phyloP scores from a whole-genome alignment of 75 land plant genomes.

The Selaginella moellendorffii region DNA sequence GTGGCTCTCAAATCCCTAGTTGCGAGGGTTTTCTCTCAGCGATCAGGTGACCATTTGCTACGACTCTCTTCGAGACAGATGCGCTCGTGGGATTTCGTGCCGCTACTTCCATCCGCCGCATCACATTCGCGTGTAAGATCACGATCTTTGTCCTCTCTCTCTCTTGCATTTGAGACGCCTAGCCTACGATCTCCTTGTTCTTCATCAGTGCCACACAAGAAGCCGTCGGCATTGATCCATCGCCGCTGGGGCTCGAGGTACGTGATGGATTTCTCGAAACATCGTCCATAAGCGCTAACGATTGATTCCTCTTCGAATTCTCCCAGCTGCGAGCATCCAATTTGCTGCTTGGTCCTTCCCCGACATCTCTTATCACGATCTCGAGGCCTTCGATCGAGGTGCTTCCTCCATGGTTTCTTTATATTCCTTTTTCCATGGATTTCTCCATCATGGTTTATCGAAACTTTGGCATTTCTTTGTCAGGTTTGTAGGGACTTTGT shows the following conservation, averaged over 20 bases:
- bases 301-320: neutral
- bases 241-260: neutral
- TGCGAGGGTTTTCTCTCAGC: too few relatives aligned
- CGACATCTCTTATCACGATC: neutral
- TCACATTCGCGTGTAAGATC: constrained; percentile 18
- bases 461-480: too few relatives aligned
- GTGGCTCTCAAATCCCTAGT: too few relatives aligned
- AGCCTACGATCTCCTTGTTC: neutral
- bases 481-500: constrained; percentile 25
- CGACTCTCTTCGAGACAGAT: constrained; percentile 23
- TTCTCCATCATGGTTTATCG: too few relatives aligned
- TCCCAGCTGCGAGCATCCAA: neutral
- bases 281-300: neutral
- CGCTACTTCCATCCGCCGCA: constrained; percentile 26
- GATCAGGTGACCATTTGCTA: constrained; percentile 20
- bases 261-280: neutral
- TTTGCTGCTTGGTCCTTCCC: neutral
- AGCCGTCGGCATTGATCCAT: constrained; percentile 15
- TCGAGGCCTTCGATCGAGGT: neutral
- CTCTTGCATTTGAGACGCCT: neutral
- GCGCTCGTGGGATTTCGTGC: constrained; percentile 15
- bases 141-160: too few relatives aligned
- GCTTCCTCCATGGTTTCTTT: too few relatives aligned
- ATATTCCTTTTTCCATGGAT: too few relatives aligned
- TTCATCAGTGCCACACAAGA: constrained; percentile 14